Evolutionary conservation across 2,329 filamentous ascomycete species (phyloP).

Genomic region (Lizonia empirigonia): DNA sequence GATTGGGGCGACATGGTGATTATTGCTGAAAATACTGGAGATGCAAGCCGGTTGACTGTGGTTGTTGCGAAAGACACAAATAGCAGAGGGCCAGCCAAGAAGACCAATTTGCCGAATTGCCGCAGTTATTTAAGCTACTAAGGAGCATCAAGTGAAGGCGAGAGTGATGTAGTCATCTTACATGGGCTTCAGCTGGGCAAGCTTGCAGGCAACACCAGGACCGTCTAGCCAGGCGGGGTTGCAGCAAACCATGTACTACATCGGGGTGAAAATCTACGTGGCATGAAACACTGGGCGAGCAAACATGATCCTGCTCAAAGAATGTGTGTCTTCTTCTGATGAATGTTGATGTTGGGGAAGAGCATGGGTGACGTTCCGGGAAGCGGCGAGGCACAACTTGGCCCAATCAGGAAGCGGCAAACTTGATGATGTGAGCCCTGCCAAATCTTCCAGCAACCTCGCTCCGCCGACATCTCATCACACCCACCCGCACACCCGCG

Average conservation of each 20-base stretch:
- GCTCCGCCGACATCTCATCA: constrained; percentile 22
- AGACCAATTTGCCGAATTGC: no score
- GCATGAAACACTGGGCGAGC: no score
- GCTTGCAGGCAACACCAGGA: not conserved
- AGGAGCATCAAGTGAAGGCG: not conserved
- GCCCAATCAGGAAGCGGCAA: constrained; percentile 10
- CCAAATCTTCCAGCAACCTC: constrained; percentile 38
- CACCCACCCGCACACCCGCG: constrained; percentile 35
- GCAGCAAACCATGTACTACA: not conserved
- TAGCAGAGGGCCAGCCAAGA: no score
- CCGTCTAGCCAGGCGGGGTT: not conserved
- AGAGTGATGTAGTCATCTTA: not conserved
- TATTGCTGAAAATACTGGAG: not conserved
- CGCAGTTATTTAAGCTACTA: no score
- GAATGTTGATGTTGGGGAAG: not conserved
- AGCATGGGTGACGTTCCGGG: not conserved
- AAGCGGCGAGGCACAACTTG: constrained; percentile 2
- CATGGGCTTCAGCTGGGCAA: not conserved
- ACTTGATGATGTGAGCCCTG: constrained; percentile 6
- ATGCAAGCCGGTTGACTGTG: not conserved
- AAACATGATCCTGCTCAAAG: no score
- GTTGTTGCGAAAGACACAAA: no score
- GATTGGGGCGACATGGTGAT: not conserved
- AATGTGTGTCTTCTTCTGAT: not conserved
- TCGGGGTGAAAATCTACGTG: not conserved